Percentiles rank a stretch among this genome's conserved stretches.
These are phyloP conservation scores for Cyclanthera cordifolia DNA, from an alignment of 306 rosid genomes.

Conservation along the genomic window DNA sequence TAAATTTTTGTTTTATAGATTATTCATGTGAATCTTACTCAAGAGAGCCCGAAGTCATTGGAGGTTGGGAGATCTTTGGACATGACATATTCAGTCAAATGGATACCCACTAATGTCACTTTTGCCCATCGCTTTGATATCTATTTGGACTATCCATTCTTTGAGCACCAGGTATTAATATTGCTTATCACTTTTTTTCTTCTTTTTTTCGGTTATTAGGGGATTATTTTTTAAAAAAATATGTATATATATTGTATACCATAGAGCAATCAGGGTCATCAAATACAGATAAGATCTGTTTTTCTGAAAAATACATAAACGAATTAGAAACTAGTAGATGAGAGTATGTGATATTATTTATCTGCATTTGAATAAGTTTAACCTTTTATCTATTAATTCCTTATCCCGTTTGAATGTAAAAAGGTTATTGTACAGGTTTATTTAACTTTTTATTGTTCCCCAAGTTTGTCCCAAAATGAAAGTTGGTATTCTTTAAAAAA, in stretches of 20 bases:
- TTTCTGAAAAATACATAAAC: no score
- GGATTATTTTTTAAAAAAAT: not conserved
- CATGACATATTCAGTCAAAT: conserved; percentile 77
- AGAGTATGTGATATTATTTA: not conserved
- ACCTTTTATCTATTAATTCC: not conserved
- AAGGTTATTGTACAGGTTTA: not conserved
- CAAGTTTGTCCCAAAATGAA: not conserved
- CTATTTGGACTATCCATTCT: conserved; percentile 88
- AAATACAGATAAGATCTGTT: not conserved
- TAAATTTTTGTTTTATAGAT: conserved; percentile 37
- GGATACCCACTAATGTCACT: conserved; percentile 63
- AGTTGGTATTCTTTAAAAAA: not conserved
- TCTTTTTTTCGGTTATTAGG: not conserved
- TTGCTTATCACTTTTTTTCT: not conserved
- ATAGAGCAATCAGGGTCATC: not conserved
- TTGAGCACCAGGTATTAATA: conserved; percentile 70
- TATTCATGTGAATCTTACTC: conserved; percentile 87
- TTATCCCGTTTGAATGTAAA: not conserved
- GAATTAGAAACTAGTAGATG: no score
- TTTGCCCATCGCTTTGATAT: conserved; percentile 87
- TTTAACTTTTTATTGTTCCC: not conserved
- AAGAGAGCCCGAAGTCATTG: conserved; percentile 66
- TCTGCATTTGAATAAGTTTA: not conserved
- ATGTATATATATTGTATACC: not conserved
- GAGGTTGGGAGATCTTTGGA: conserved; percentile 53